phyloP scores from a whole-genome alignment of 768 basidiomycete genomes.

The Kwoniella shandongensis region DNA sequence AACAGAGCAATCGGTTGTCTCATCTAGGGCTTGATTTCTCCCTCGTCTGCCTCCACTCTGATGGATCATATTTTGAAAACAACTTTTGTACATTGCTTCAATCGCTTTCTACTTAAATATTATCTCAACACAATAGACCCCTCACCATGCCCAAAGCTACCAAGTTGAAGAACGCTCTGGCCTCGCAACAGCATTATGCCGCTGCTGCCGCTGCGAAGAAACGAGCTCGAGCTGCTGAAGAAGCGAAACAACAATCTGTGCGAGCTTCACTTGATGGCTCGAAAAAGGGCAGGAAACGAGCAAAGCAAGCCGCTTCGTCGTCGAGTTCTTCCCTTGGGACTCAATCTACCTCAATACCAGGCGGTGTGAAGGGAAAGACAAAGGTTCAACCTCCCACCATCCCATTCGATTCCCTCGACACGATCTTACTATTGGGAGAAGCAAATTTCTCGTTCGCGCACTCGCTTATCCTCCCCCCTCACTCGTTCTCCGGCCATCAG shows the following conservation, averaged over 20 bases:
- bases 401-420: conserved; percentile 50
- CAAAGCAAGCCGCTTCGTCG: not conserved
- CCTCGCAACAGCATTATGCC: conserved; percentile 20
- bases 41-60: no score
- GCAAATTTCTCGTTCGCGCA: conserved; percentile 88
- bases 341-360: not conserved
- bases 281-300: conserved; percentile 23
- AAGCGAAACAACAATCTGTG: conserved; percentile 21
- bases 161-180: conserved; percentile 24
- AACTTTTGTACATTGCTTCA: no score
- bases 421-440: conserved; percentile 72
- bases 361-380: not conserved
- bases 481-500: conserved; percentile 63
- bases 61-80: no score
- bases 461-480: conserved; percentile 63
- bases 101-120: no score
- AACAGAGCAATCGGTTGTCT: no score
- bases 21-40: no score
- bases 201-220: conserved; percentile 21
- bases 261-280: conserved; percentile 20
- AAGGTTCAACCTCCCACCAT: conserved; percentile 17
- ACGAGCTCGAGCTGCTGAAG: conserved; percentile 6
- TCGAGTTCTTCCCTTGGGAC: not conserved
- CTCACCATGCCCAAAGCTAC: conserved; percentile 4
- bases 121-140: no score